These are phyloP conservation scores for Penicillium digitatum DNA, from an alignment of 2,329 filamentous ascomycete species.

Conservation along the genomic window DNA sequence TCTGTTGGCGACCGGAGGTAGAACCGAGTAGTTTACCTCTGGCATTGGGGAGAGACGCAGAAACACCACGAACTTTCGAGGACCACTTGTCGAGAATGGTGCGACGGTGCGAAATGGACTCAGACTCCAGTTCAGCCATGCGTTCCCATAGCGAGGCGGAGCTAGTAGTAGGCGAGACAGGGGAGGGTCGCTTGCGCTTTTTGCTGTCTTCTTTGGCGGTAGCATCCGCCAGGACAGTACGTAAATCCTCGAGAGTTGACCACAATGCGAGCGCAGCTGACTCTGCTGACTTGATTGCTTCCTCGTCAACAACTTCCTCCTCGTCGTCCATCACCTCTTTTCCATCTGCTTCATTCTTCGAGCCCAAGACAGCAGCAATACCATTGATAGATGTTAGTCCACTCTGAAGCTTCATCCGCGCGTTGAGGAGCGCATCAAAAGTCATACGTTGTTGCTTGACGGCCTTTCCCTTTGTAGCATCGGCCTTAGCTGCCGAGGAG, in stretches of 20 bases:
- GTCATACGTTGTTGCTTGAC: slow-evolving; percentile 80
- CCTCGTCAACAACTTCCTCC: slow-evolving; percentile 20
- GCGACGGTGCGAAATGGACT: slow-evolving; percentile 59
- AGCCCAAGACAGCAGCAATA: slow-evolving; percentile 47
- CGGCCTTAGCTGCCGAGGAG: slow-evolving; percentile 63
- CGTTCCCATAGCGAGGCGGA: slow-evolving; percentile 67
- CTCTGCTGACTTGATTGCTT: slow-evolving; percentile 71
- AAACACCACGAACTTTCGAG: slow-evolving; percentile 61
- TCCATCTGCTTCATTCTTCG: slow-evolving; percentile 36
- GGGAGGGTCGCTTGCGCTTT: slow-evolving; percentile 50
- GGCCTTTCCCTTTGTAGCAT: slow-evolving; percentile 78
- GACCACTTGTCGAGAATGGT: slow-evolving; percentile 87
- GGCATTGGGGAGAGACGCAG: slow-evolving; percentile 51
- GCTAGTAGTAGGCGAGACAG: slow-evolving; percentile 50
- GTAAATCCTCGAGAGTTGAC: slow-evolving; percentile 58
- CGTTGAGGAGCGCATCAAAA: slow-evolving; percentile 84
- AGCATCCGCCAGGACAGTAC: slow-evolving; percentile 38
- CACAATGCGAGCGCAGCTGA: slow-evolving; percentile 79
- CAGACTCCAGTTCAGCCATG: slow-evolving; percentile 63
- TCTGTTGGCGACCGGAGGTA: slow-evolving; percentile 50
- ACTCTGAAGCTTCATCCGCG: slow-evolving; percentile 90
- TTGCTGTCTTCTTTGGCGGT: slow-evolving; percentile 33
- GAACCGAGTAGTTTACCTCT: slow-evolving; percentile 59
- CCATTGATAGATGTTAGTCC: slow-evolving; percentile 79
- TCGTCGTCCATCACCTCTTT: slow-evolving; percentile 33